Base-by-base conservation (phyloP, 371 early-diverging fungal species). In the Basidiobolus meristosporus region DNA sequence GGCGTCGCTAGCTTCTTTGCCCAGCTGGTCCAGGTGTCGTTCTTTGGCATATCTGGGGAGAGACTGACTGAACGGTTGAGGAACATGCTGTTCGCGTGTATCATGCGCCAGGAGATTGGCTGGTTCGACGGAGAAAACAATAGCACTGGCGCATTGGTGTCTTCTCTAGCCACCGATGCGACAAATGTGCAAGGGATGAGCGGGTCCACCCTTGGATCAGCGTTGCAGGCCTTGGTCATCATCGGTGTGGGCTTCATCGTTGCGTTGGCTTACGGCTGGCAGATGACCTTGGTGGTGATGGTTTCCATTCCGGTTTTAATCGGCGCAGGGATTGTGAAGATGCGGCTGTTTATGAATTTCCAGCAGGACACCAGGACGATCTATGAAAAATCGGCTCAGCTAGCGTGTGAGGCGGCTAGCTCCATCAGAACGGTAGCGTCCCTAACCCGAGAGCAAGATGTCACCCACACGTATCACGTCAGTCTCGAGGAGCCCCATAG, bases 361-460 rank as follows among this genome's bases (percentile, higher is more conserved):
- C 57, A 66, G 0, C 39, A 60, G 43, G 62, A 70, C 42, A 71
- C 65, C 9, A 63, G 68, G 41, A 65, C 65, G 42, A 67, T 74
- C 0, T 78, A 78, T 41, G 70, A 69, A 46, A 50, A 67, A 17
- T 69, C 79, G 33, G 72, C 73, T 45, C 70, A 74, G 52, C 68
- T 73, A 33, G 83, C 88, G 35, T 69, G 72, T 51, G 96, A 95
- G 53, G 82, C 85, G n/a, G 75, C 90, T 39, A 68, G 68, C 37
- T 72, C 77, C 49, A 79, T 95, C 33, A 70, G 90, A 26, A 91
- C 92, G 0, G 87, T 95, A 11, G 72, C 75, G 29, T 64, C 82
- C 1, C 63, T 95, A n/a, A 79, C 80, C 26, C 75, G 80, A 43
- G 89, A 95, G 51, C 38, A 41, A 15, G 70, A 81, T 17, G 73